phyloP scores from a whole-genome alignment of 352 stramenopile genomes.

The Pythium vanterpoolii region DNA sequence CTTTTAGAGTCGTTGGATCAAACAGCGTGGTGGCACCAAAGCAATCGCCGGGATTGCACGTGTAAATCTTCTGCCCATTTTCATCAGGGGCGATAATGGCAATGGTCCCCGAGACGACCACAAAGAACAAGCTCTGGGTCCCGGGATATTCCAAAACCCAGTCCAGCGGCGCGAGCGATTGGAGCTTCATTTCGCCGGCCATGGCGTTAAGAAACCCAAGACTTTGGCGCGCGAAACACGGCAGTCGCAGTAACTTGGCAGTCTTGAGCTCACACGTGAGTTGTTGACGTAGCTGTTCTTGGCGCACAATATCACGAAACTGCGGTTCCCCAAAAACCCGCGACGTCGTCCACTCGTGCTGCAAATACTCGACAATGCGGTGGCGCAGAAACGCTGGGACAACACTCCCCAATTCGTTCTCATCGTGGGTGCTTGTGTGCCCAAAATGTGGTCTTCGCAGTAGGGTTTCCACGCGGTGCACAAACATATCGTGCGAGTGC shows the following conservation, averaged over 20 bases:
- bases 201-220: constrained; percentile 29
- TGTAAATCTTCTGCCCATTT: constrained; percentile 12
- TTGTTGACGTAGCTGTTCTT: constrained; percentile 26
- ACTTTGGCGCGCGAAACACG: constrained; percentile 26
- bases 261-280: constrained; percentile 29
- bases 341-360: constrained; percentile 16
- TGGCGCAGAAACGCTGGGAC: constrained; percentile 18
- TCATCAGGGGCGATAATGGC: constrained; percentile 15
- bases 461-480: constrained; percentile 24
- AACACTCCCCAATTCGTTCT: neutral
- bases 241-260: constrained; percentile 16
- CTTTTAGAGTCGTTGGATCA: constrained; percentile 12
- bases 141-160: constrained; percentile 29
- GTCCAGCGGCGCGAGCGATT: constrained; percentile 26
- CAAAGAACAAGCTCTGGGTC: constrained; percentile 24
- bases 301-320: constrained; percentile 19
- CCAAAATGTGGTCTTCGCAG: constrained; percentile 16
- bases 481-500: constrained; percentile 30
- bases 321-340: constrained; percentile 16
- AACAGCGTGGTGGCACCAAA: constrained; percentile 29
- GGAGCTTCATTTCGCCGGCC: constrained; percentile 21
- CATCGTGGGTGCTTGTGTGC: neutral
- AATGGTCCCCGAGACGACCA: constrained; percentile 20
- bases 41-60: constrained; percentile 16
- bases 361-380: constrained; percentile 21